Conservation (phyloP, 2,329 filamentous ascomycete genomes). For the Alternaria incomplexa region DNA sequence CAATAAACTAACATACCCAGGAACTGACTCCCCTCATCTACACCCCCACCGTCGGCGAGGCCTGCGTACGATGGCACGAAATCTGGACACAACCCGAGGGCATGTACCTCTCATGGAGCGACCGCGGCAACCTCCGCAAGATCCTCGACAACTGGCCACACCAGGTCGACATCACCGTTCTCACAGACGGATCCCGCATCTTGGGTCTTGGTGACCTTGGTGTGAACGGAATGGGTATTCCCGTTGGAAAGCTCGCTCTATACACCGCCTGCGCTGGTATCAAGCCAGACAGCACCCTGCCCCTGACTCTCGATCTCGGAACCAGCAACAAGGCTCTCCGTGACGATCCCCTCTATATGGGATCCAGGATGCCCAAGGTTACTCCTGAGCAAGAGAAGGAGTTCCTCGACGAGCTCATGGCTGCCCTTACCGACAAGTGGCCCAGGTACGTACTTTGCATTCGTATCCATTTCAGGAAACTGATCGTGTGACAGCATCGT, state of each 20-base stretch:
- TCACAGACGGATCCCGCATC: slow-evolving; percentile 94
- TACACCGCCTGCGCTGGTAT: slow-evolving; percentile 97
- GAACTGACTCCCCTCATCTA: slow-evolving; percentile 85
- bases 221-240: slow-evolving; percentile 97
- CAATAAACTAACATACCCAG: slow-evolving; percentile 44
- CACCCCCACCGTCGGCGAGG: slow-evolving; percentile 91
- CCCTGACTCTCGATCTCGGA: slow-evolving; percentile 67
- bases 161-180: slow-evolving; percentile 92
- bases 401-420: slow-evolving; percentile 98
- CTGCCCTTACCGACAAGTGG: slow-evolving; percentile 79
- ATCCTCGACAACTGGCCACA: slow-evolving; percentile 95
- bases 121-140: slow-evolving; percentile 85
- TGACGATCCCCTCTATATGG: slow-evolving; percentile 90
- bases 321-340: slow-evolving; percentile 67
- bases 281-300: slow-evolving; percentile 73
- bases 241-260: slow-evolving; percentile 92
- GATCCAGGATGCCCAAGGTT: slow-evolving; percentile 82
- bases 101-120: slow-evolving; percentile 94
- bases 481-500: slow-evolving; percentile 61
- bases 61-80: slow-evolving; percentile 94
- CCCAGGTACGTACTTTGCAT: slow-evolving; percentile 60
- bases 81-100: slow-evolving; percentile 94
- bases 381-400: slow-evolving; percentile 79
- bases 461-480: slow-evolving; percentile 19
- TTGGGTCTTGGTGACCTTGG: slow-evolving; percentile 93